Evolutionary conservation across 768 basidiomycete species (phyloP).

Genomic region (Coprinopsis strossmayeri): DNA sequence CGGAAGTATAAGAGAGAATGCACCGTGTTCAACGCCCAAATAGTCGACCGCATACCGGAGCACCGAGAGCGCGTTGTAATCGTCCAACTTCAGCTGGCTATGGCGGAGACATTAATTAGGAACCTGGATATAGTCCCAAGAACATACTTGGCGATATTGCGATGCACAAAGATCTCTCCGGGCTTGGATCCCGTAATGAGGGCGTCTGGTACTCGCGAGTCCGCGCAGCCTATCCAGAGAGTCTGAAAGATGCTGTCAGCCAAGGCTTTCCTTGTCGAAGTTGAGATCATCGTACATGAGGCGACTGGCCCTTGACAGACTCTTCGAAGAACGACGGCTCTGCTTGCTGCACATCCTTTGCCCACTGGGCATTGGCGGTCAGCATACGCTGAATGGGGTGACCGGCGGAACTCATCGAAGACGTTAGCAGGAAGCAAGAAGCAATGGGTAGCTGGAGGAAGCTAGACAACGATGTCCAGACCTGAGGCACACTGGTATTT

Average conservation of each 20-base stretch:
- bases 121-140: constrained; percentile 1
- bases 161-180: constrained; percentile 77
- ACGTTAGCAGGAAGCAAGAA: background rate
- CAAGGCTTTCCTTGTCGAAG: background rate
- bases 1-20: constrained; percentile 25
- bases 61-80: constrained; percentile 66
- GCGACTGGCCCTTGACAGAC: constrained; percentile 57
- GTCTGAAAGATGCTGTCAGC: constrained; percentile 31
- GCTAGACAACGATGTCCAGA: too few relatives aligned
- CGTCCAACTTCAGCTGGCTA: constrained; percentile 69
- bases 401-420: constrained; percentile 13
- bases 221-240: constrained; percentile 78
- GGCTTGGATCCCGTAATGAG: constrained; percentile 64
- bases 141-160: constrained; percentile 83
- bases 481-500: too few relatives aligned
- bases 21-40: constrained; percentile 75
- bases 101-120: constrained; percentile 5
- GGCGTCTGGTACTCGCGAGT: constrained; percentile 80
- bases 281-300: constrained; percentile 44
- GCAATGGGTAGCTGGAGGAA: too few relatives aligned
- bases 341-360: constrained; percentile 42
- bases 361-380: constrained; percentile 63
- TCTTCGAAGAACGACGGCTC: constrained; percentile 61
- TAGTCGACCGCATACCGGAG: constrained; percentile 66
- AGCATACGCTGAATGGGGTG: constrained; percentile 26